phyloP scores from a whole-genome alignment of 176 grass and related monocot species.

The Avena atlantica region DNA sequence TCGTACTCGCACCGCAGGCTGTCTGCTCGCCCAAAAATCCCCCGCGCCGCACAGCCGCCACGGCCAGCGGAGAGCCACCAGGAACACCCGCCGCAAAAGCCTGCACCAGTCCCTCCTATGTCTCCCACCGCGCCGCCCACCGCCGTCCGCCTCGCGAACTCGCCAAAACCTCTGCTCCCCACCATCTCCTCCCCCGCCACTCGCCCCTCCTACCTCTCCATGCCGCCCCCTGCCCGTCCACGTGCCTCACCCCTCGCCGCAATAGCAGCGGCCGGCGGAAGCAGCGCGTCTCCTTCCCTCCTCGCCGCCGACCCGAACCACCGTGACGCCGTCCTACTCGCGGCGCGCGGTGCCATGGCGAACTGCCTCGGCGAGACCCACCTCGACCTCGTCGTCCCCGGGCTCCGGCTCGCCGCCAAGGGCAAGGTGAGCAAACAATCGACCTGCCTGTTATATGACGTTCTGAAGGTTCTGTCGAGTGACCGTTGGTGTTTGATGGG shows the following conservation, averaged over 20 bases:
- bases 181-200: background rate
- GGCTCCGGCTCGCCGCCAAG: slow-evolving; percentile 64
- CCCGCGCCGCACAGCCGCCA: background rate
- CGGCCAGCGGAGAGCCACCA: background rate
- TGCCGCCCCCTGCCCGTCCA: slow-evolving; percentile 29
- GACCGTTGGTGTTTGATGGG: slow-evolving; percentile 16
- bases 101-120: slow-evolving; percentile 24
- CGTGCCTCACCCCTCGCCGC: slow-evolving; percentile 23
- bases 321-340: slow-evolving; percentile 62
- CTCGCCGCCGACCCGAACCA: slow-evolving; percentile 63
- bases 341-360: slow-evolving; percentile 50
- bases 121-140: slow-evolving; percentile 33
- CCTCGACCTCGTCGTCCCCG: slow-evolving; percentile 71
- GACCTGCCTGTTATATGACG: background rate
- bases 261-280: slow-evolving; percentile 7
- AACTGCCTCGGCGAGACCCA: slow-evolving; percentile 91
- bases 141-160: slow-evolving; percentile 25
- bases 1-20: background rate
- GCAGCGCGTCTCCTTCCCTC: slow-evolving; percentile 32
- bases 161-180: slow-evolving; percentile 41
- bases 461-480: background rate
- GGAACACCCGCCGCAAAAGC: slow-evolving; percentile 15
- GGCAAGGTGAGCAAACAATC: slow-evolving; percentile 67
- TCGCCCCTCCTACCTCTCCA: slow-evolving; percentile 20
- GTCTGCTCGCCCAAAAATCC: background rate